These are phyloP conservation scores for Arctostaphylos glauca DNA, from an alignment of 148 eudicot genomes.

Conservation along the genomic window DNA sequence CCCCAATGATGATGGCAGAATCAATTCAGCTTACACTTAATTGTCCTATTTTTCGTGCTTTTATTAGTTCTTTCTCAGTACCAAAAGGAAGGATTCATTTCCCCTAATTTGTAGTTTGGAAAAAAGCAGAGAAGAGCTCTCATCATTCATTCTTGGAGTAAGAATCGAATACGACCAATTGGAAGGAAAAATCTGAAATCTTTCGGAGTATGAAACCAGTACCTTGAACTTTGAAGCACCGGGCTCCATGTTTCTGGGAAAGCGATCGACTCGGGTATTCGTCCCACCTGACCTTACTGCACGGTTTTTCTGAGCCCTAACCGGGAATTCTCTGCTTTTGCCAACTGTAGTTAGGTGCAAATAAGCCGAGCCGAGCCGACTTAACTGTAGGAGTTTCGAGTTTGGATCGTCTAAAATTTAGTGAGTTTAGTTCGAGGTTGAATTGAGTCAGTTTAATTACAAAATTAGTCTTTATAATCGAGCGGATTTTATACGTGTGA, in stretches of 20 bases:
- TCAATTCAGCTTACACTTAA: neutral
- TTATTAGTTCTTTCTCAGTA: neutral
- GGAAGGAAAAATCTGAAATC: neutral
- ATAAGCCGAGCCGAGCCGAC: too few species aligned
- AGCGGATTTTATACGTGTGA: too few species aligned
- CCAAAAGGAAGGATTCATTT: conserved; percentile 1
- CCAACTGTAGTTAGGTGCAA: too few species aligned
- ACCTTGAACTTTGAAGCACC: neutral
- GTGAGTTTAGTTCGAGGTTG: too few species aligned
- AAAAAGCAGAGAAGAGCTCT: neutral
- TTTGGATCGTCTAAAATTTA: too few species aligned
- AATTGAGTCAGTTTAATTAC: too few species aligned
- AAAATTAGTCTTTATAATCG: too few species aligned
- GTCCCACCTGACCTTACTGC: neutral
- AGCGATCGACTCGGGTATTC: neutral
- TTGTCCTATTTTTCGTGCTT: neutral
- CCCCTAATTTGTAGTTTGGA: neutral
- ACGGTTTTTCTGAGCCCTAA: neutral
- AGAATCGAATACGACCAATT: neutral
- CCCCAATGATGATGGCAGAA: neutral
- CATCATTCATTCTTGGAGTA: neutral
- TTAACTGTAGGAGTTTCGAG: too few species aligned
- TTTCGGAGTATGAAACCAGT: neutral
- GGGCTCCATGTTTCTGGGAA: conserved; percentile 9
- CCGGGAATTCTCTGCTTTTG: neutral